Conservation (phyloP, 495 filamentous ascomycete species). For the Bacidia gigantensis region DNA sequence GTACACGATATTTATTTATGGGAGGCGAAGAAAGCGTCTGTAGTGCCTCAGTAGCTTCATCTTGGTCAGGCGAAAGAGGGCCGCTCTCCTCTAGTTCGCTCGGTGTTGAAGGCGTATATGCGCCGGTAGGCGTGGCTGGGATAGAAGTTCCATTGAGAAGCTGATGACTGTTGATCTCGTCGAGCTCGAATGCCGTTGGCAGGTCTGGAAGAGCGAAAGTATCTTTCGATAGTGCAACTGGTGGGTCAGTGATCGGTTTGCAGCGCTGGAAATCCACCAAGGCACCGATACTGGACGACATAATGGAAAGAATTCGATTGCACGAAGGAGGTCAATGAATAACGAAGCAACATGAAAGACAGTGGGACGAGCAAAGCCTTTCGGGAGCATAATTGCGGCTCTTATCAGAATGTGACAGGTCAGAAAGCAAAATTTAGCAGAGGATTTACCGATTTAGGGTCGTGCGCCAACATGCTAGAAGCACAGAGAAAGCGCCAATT, state of each 20-base stretch:
- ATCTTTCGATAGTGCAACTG: conserved; percentile 23
- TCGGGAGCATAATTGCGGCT: background rate
- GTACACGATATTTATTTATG: conserved; percentile 33
- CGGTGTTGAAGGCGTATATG: conserved; percentile 28
- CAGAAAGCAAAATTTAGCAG: background rate
- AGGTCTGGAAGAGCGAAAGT: conserved; percentile 19
- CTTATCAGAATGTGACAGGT: background rate
- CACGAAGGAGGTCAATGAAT: background rate
- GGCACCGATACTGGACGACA: conserved; percentile 16
- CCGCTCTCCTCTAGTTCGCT: conserved; percentile 42
- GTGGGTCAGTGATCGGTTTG: conserved; percentile 21
- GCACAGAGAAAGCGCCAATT: background rate
- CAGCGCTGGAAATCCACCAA: conserved; percentile 27
- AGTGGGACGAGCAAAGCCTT: background rate
- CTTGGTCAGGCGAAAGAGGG: conserved; percentile 28
- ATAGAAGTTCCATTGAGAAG: conserved; percentile 18
- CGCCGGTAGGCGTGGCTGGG: conserved; percentile 11
- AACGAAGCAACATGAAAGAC: background rate
- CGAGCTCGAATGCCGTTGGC: conserved; percentile 23
- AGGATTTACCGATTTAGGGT: too few relatives aligned
- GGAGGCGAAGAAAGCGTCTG: conserved; percentile 39
- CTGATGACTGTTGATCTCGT: conserved; percentile 22
- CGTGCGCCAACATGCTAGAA: background rate
- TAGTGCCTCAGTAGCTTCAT: conserved; percentile 28
- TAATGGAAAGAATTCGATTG: background rate